phyloP scores from a whole-genome alignment of 2,329 filamentous ascomycete species.

The Sarocladium kiliense region DNA sequence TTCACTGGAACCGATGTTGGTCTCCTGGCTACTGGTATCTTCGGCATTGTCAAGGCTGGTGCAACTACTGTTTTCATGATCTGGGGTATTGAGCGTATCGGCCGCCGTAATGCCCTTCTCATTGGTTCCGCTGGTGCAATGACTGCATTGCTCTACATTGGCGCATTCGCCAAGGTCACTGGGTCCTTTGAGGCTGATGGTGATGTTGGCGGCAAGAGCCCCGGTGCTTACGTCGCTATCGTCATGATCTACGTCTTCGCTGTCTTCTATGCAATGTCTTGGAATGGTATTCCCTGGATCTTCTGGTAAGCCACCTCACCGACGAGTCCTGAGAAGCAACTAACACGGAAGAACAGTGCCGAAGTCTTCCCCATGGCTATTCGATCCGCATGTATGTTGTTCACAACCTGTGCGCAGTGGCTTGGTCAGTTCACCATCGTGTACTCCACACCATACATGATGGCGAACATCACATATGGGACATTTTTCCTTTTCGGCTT shows the following conservation, averaged over 20 bases:
- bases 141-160: slow-evolving; percentile 15
- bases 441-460: slow-evolving; percentile 24
- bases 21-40: slow-evolving; percentile 60
- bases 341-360: no score
- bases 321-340: no score
- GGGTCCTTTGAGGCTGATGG: slow-evolving; percentile 12
- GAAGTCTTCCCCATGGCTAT: slow-evolving; percentile 23
- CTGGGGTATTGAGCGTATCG: slow-evolving; percentile 14
- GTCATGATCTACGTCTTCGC: slow-evolving; percentile 13
- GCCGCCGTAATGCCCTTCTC: slow-evolving; percentile 12
- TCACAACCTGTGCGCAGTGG: slow-evolving; percentile 24
- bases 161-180: slow-evolving; percentile 12
- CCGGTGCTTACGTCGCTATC: slow-evolving; percentile 14
- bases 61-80: slow-evolving; percentile 13
- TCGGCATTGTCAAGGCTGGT: slow-evolving; percentile 52
- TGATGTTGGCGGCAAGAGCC: slow-evolving; percentile 6
- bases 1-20: slow-evolving; percentile 50
- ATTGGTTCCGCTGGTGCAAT: slow-evolving; percentile 12
- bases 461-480: slow-evolving; percentile 15
- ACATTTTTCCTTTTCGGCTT: slow-evolving; percentile 15
- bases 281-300: slow-evolving; percentile 14
- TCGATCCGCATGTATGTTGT: slow-evolving; percentile 21
- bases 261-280: slow-evolving; percentile 10
- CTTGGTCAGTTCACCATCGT: slow-evolving; percentile 25
- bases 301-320: slow-evolving; percentile 15